Conservation (phyloP, 345 rosid species). For the Excoecaria agallocha region DNA sequence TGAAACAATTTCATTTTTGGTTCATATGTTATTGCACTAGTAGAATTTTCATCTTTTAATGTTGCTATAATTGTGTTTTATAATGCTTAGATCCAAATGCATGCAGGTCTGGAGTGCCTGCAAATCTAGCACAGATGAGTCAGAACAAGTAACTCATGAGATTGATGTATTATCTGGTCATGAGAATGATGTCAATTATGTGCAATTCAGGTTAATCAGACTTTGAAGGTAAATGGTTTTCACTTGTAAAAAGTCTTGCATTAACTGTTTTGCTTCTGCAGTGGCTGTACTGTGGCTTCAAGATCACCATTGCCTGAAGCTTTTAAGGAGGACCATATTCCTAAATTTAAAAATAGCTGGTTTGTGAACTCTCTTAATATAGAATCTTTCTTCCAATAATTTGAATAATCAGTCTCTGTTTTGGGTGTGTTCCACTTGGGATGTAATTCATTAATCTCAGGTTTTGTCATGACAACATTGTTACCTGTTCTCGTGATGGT, state of each 20-base stretch:
- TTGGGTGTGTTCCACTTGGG: neutral
- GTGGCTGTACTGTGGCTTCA: slow-evolving; percentile 93
- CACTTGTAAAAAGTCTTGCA: neutral
- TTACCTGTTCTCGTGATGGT: slow-evolving; percentile 98
- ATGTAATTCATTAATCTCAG: slow-evolving; percentile 35
- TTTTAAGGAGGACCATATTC: slow-evolving; percentile 68
- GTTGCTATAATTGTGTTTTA: slow-evolving; percentile 22
- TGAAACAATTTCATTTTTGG: slow-evolving; percentile 1
- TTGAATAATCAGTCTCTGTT: neutral
- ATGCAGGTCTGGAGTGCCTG: slow-evolving; percentile 92
- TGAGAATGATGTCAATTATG: slow-evolving; percentile 97
- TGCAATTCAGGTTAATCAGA: slow-evolving; percentile 79
- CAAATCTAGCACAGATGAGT: slow-evolving; percentile 61
- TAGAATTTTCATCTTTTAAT: slow-evolving; percentile 20
- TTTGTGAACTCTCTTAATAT: slow-evolving; percentile 28
- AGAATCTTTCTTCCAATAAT: neutral
- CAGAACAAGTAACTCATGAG: slow-evolving; percentile 80
- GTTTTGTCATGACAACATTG: slow-evolving; percentile 91
- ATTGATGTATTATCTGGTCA: slow-evolving; percentile 90
- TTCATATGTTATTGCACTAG: slow-evolving; percentile 13
- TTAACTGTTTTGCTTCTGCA: slow-evolving; percentile 39
- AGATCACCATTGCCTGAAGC: slow-evolving; percentile 62
- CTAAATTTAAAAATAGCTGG: slow-evolving; percentile 90
- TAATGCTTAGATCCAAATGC: slow-evolving; percentile 17
- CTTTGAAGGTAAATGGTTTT: slow-evolving; percentile 8